These are phyloP conservation scores for Didymellaceae sp. DNA, from an alignment of 2,329 filamentous ascomycete genomes.

Conservation along the genomic window DNA sequence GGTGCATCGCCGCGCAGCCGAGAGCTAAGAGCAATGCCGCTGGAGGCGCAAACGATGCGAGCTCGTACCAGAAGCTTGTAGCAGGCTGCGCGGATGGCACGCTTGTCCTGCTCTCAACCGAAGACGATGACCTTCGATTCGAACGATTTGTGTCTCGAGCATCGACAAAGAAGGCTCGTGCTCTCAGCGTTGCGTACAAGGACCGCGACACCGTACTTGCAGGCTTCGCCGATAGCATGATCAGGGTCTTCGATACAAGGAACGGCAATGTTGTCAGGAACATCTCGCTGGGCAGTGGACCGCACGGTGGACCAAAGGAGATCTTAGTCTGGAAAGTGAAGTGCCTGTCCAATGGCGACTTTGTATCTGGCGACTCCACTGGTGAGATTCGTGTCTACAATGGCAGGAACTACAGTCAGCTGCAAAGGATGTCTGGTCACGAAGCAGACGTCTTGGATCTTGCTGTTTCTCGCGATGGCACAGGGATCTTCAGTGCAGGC, in stretches of 20 bases:
- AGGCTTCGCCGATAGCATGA: constrained; percentile 95
- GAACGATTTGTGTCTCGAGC: constrained; percentile 76
- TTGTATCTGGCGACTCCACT: constrained; percentile 93
- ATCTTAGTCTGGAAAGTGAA: constrained; percentile 94
- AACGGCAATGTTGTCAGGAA: constrained; percentile 77
- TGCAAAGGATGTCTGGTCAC: constrained; percentile 85
- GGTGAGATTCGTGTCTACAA: constrained; percentile 95
- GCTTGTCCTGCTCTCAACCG: constrained; percentile 84
- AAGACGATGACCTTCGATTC: constrained; percentile 82
- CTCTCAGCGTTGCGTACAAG: constrained; percentile 91
- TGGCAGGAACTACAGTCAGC: constrained; percentile 86
- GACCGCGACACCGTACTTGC: constrained; percentile 81
- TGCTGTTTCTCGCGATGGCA: constrained; percentile 80
- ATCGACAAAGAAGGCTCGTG: constrained; percentile 82
- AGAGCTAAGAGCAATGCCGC: constrained; percentile 50
- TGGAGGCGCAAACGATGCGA: constrained; percentile 28
- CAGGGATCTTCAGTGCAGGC: constrained; percentile 83
- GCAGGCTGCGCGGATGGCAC: constrained; percentile 92
- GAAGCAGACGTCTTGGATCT: constrained; percentile 89
- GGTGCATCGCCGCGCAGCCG: constrained; percentile 92
- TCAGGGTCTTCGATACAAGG: constrained; percentile 85
- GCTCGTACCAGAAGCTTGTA: constrained; percentile 68
- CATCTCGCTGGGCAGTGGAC: constrained; percentile 84
- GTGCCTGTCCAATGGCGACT: constrained; percentile 83
- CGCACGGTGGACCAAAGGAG: constrained; percentile 78